These are phyloP conservation scores for Puccinia coronata DNA, from an alignment of 1,284 basidiomycete genomes.

Conservation along the genomic window DNA sequence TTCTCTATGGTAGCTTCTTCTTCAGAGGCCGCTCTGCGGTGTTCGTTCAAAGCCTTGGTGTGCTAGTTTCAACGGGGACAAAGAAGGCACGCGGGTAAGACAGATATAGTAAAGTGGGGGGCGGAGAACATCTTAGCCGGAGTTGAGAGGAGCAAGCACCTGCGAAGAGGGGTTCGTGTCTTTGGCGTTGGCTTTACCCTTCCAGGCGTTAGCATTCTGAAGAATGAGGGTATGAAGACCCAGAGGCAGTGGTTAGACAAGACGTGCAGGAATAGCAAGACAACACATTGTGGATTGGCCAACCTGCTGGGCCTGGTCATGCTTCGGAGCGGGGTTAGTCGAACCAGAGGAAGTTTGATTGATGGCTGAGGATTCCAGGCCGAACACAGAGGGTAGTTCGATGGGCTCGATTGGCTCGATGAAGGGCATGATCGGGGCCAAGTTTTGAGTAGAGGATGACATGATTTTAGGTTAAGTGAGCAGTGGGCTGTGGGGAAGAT, in stretches of 20 bases:
- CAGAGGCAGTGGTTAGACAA: background rate
- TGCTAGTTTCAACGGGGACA: background rate
- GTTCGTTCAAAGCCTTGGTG: background rate
- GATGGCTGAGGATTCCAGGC: background rate
- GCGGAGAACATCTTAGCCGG: background rate
- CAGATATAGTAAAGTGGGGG: background rate
- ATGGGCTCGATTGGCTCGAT: conserved; percentile 44
- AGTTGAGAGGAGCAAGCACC: background rate
- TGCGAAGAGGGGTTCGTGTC: background rate
- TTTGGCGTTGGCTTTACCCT: conserved; percentile 23
- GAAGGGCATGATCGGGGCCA: conserved; percentile 48
- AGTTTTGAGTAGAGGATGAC: conserved; percentile 28
- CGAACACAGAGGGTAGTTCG: conserved; percentile 26
- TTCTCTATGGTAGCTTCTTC: conserved; percentile 43
- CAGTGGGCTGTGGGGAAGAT: no score
- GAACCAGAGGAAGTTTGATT: background rate
- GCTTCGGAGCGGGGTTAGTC: background rate
- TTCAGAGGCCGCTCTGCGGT: conserved; percentile 15
- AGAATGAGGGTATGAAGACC: background rate
- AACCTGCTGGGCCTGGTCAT: conserved; percentile 3
- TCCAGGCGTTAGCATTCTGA: conserved; percentile 29
- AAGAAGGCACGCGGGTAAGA: background rate
- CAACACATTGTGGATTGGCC: no score
- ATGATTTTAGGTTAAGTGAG: no score
- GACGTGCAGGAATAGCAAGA: background rate